These are phyloP conservation scores for Aspergillus ostianus DNA, from an alignment of 495 filamentous ascomycete species.

Conservation along the genomic window DNA sequence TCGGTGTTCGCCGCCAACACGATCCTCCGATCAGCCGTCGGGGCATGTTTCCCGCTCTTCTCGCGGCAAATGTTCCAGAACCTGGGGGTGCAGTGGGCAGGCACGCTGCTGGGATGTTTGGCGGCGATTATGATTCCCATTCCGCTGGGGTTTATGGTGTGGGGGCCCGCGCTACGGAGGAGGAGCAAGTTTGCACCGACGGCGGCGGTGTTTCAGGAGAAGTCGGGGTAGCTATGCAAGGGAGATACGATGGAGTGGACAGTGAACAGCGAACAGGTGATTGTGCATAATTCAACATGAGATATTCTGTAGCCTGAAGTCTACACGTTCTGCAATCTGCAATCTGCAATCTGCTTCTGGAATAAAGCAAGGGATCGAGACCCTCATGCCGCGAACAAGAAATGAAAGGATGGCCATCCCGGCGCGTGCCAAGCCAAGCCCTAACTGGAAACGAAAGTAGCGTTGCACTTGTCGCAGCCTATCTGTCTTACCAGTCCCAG, in stretches of 20 bases:
- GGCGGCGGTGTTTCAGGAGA: conserved; percentile 17
- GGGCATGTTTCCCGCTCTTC: conserved; percentile 81
- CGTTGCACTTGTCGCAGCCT: too few relatives aligned
- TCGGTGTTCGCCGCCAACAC: conserved; percentile 92
- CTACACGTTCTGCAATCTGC: too few relatives aligned
- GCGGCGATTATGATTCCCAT: conserved; percentile 70
- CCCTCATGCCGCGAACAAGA: background rate
- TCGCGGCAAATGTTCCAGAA: conserved; percentile 75
- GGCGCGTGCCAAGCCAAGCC: background rate
- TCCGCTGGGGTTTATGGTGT: conserved; percentile 47
- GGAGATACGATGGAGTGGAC: background rate
- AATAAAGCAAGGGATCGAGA: too few relatives aligned
- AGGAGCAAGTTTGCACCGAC: conserved; percentile 38
- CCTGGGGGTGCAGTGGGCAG: conserved; percentile 75
- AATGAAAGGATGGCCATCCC: conserved; percentile 15
- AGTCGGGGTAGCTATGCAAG: background rate
- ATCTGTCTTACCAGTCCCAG: too few relatives aligned
- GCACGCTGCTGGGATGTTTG: conserved; percentile 73
- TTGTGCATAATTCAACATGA: too few relatives aligned
- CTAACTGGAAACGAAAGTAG: conserved; percentile 24
- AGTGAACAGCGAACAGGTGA: too few relatives aligned
- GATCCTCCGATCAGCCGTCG: conserved; percentile 75
- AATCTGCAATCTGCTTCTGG: too few relatives aligned
- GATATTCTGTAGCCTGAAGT: too few relatives aligned
- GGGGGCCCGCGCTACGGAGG: conserved; percentile 31